Base-by-base conservation (phyloP, 176 grass and related monocot genomes). In the Musa itinerans region DNA sequence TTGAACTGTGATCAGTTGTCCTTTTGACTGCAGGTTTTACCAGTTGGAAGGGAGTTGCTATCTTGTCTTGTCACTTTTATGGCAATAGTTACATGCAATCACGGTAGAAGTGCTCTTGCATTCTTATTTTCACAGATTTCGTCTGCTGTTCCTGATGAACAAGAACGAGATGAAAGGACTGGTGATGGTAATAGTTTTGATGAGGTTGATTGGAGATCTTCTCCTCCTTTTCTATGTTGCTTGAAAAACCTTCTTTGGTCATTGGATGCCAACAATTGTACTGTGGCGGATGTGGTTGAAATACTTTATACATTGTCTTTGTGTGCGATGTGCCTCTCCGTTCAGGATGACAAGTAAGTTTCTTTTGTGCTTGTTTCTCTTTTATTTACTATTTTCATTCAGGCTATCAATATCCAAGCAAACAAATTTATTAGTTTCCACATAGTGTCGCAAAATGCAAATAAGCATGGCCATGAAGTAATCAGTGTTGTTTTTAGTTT, bases 11-110 rank as follows among this genome's bases (percentile, higher is more conserved):
- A 65, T 27, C 68, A 76, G 72, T 56, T 43, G 49, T 81, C 67
- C 51, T 79, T 83, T 68, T 17, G 66, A 80, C 78, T 80, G 23
- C 84, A 98, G 94, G 78, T 87, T 81, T 76, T 93, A 54, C 90
- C 83, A 64, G 84, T 93, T 77, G 94, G 88, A 63, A 84, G 63
- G 53, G 90, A 98, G 76, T 83, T 98, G 80, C 80, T 93, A 74
- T 86, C 90, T 57, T 98, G 90, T 87, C 83, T 86, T 26, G 53
- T 91, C 50, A 80, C 86, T 81, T 91, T 98, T 73, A 93, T 89
- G 84, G 94, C 91, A 78, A 76, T 98, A 74, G 73, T 87, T 79
- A 71, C 76, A 50, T 98, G 90, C 57, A 66, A 83, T 84, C 77
- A 74, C 67, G 89, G 86, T 62, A 88, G 78, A 88, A 74, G 53